Base-by-base conservation (phyloP, 2,329 filamentous ascomycete species). In the Anthostomella pinea region DNA sequence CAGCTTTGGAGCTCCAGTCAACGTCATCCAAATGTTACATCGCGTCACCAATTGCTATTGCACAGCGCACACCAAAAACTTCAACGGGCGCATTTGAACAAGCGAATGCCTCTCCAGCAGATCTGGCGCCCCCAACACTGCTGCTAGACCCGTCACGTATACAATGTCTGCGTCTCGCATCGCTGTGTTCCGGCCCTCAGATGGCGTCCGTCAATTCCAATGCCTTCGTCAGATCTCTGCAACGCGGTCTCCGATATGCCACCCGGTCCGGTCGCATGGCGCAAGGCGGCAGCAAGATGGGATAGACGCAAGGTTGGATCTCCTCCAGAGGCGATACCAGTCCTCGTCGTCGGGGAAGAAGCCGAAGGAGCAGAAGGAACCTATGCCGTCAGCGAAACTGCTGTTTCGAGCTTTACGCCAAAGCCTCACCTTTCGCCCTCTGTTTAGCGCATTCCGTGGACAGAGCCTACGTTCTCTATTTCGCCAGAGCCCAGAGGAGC, bases 401-500 rank as follows among this genome's bases (percentile, higher is more conserved):
- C 39, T 64, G 17, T 24, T 59, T 13, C 52, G 53, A 9, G 52
- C 62, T 14, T 20, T 68, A 7, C 50, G 54, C 35, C 55, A 63
- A 19, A 50, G 56, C 10, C 20, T 67, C 5, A 62, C 51, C 35
- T 45, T 69, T 38, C 53, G 59, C 14, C 60, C 57, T 6, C 38
- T 69, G 13, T 46, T 63, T 30, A 49, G 39, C n/a, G 57, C 62
- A n/a, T 61, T 70, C 30, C 57, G 59, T 9, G 62, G 64, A 13
- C 56, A 62, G 25, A 65, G 52, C 16, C 49, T 71, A 23, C 60
- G 56, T 20, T 54, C 41, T 3, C 51, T 70, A 3, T 70, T 62
- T 40, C 59, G 58, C 5, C 58, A 67, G 37, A 70, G 63, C 41
- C 69, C 69, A 3, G 65, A 65, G 20, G 69, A 71, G 47, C 57